Percentiles rank a stretch among this genome's conserved stretches.
Evolutionary conservation across 2,329 filamentous ascomycete species (phyloP).

Genomic region (Exophiala sp.): DNA sequence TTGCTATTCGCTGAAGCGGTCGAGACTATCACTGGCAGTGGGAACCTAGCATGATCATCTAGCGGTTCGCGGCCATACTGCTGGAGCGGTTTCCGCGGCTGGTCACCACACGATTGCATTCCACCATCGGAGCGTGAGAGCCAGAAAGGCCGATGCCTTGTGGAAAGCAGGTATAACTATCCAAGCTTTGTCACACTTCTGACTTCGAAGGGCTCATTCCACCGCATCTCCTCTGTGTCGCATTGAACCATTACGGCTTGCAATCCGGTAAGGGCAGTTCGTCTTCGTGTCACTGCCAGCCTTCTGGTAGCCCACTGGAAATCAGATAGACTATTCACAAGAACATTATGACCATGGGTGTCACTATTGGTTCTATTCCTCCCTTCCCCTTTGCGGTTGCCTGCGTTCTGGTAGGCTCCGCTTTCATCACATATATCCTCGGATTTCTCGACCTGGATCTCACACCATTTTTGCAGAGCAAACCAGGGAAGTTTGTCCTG

Average conservation of each 20-base stretch:
- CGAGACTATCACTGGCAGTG: not conserved
- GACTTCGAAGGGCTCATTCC: not conserved
- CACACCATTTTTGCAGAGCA: constrained; percentile 9
- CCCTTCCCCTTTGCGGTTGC: constrained; percentile 14
- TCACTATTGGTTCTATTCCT: constrained; percentile 5
- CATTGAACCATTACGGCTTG: too few relatives aligned
- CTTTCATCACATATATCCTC: constrained; percentile 14
- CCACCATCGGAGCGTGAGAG: not conserved
- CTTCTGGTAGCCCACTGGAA: not conserved
- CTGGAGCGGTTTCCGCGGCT: not conserved
- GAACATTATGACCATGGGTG: constrained; percentile 1
- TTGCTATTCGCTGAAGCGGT: not conserved
- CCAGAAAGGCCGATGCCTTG: not conserved
- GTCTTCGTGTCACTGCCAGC: not conserved
- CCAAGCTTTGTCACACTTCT: not conserved
- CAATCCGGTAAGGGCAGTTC: too few relatives aligned
- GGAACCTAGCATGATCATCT: not conserved
- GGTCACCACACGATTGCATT: not conserved
- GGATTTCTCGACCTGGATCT: constrained; percentile 15
- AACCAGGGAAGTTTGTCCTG: constrained; percentile 11
- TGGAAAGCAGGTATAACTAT: not conserved
- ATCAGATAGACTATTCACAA: not conserved
- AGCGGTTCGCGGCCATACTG: not conserved
- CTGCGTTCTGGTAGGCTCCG: constrained; percentile 15
- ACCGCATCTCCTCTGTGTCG: not conserved